A percentile compares a stretch with the other conserved stretches of the same genome.
Evolutionary conservation across 2,329 filamentous ascomycete species (phyloP).

Genomic region (Trichophaea hybrida): DNA sequence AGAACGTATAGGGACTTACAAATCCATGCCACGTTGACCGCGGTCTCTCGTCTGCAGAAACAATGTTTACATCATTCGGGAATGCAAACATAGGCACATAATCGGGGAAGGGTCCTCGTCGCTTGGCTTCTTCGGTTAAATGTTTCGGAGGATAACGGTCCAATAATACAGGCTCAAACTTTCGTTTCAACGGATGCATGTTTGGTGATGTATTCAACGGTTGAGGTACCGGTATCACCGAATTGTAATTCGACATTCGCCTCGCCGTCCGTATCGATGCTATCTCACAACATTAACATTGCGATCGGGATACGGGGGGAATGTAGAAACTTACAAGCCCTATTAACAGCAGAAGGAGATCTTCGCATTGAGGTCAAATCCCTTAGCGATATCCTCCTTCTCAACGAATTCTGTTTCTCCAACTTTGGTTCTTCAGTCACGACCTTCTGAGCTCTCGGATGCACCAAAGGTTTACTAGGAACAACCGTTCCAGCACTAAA

Average conservation of each 20-base stretch:
- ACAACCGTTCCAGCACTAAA: conserved; percentile 73
- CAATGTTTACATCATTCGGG: conserved; percentile 92
- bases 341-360: conserved; percentile 60
- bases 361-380: conserved; percentile 94
- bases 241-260: conserved; percentile 92
- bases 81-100: conserved; percentile 99
- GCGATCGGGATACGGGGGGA: neutral
- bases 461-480: conserved; percentile 55
- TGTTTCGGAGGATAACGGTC: conserved; percentile 82
- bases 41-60: conserved; percentile 85
- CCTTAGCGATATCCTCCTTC: conserved; percentile 78
- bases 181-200: conserved; percentile 88
- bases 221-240: conserved; percentile 85
- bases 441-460: conserved; percentile 69
- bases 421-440: conserved; percentile 49
- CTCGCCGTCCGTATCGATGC: conserved; percentile 66
- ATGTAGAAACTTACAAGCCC: conserved; percentile 31
- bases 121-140: conserved; percentile 62
- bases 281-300: conserved; percentile 25
- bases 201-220: conserved; percentile 77
- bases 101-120: conserved; percentile 79
- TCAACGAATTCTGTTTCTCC: conserved; percentile 38
- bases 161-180: conserved; percentile 89
- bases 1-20: conserved; percentile 20
- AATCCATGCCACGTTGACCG: conserved; percentile 98